Evolutionary conservation across 75 land plant species (phyloP).

Genomic region (Cunninghamia lanceolata): DNA sequence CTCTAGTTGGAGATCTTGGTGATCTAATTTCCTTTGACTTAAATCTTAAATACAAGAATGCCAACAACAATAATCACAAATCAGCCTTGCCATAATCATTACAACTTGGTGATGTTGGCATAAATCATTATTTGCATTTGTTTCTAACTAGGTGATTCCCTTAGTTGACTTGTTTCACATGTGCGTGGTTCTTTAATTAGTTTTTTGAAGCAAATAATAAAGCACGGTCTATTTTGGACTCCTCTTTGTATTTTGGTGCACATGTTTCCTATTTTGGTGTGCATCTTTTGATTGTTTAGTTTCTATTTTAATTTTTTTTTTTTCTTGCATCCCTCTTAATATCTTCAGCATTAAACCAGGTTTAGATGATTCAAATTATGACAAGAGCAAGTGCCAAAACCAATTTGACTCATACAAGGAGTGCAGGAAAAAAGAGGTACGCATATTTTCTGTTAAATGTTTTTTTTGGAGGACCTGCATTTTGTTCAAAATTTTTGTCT

Average conservation of each 20-base stretch:
- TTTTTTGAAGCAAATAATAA: background rate
- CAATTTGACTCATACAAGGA: slow-evolving; percentile 75
- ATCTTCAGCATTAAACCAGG: slow-evolving; percentile 24
- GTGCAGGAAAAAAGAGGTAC: slow-evolving; percentile 76
- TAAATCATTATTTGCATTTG: background rate
- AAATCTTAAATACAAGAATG: background rate
- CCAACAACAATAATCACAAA: background rate
- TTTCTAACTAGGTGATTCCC: background rate
- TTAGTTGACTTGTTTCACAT: background rate
- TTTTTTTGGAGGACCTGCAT: background rate
- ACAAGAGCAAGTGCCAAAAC: slow-evolving; percentile 78
- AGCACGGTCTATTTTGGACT: background rate
- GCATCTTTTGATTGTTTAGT: background rate
- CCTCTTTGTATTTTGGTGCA: background rate
- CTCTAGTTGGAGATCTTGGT: background rate
- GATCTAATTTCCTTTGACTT: background rate
- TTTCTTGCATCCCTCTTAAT: background rate
- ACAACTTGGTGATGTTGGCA: background rate
- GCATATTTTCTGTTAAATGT: background rate
- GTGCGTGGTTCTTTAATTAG: background rate
- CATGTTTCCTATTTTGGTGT: background rate
- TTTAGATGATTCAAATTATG: slow-evolving; percentile 55
- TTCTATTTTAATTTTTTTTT: background rate
- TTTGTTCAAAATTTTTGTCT: background rate
- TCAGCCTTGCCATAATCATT: background rate